phyloP scores from a whole-genome alignment of 805 yeast species.

The Komagataella populi region DNA sequence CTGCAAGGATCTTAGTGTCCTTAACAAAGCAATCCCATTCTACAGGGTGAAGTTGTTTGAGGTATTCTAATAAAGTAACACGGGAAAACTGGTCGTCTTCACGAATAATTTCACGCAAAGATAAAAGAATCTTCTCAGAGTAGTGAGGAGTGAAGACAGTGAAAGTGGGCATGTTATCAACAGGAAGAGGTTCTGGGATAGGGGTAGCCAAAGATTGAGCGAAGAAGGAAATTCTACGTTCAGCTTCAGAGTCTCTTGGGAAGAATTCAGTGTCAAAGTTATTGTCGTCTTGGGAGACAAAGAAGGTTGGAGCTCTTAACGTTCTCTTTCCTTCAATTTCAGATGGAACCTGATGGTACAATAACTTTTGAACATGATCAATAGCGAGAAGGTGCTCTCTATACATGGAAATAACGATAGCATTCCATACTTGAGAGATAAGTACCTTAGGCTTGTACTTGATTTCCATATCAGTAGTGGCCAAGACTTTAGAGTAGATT shows the following conservation, averaged over 20 bases:
- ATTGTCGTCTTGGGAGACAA: conserved; percentile 93
- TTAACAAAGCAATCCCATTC: conserved; percentile 98
- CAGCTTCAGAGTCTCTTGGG: conserved; percentile 96
- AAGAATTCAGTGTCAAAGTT: conserved; percentile 93
- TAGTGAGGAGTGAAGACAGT: conserved; percentile 95
- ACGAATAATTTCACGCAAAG: conserved; percentile 91
- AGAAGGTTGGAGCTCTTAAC: conserved; percentile 96
- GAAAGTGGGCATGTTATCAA: conserved; percentile 98
- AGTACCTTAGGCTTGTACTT: conserved; percentile 97
- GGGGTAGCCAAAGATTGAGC: conserved; percentile 99
- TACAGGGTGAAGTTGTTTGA: conserved; percentile 89
- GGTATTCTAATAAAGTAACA: conserved; percentile 84
- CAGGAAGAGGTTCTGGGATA: conserved; percentile 97
- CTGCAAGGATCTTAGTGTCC: conserved; percentile 91
- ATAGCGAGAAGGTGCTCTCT: conserved; percentile 97
- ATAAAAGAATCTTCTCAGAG: conserved; percentile 82
- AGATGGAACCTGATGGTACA: conserved; percentile 97
- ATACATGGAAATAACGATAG: conserved; percentile 97
- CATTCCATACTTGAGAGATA: conserved; percentile 98
- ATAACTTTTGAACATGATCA: conserved; percentile 94
- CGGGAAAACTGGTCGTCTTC: conserved; percentile 96
- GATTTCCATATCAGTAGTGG: conserved; percentile 98
- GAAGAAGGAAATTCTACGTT: conserved; percentile 98
- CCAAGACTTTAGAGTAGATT: conserved; percentile 93
- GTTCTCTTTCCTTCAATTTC: conserved; percentile 98